A percentile compares a stretch with the other conserved stretches of the same genome.
These are phyloP conservation scores for Xylaria curta DNA, from an alignment of 495 filamentous ascomycete genomes.

Conservation along the genomic window DNA sequence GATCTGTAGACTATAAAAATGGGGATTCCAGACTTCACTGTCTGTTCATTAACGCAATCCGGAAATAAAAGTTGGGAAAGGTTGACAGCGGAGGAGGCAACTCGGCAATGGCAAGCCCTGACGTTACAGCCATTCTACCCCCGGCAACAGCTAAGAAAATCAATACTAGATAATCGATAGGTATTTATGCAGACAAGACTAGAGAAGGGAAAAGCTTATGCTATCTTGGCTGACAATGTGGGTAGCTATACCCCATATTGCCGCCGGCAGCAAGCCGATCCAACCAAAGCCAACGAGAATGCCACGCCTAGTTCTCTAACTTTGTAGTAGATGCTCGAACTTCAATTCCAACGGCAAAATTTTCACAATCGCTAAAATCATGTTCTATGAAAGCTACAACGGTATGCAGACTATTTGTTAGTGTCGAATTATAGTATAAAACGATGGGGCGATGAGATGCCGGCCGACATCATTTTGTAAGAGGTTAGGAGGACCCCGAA, in stretches of 20 bases:
- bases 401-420: not conserved
- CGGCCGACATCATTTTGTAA: not conserved
- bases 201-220: conserved; percentile 6
- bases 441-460: not conserved
- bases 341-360: not conserved
- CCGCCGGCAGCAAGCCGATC: not conserved
- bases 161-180: not conserved
- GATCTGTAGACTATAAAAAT: not conserved
- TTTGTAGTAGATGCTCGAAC: no score
- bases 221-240: conserved; percentile 2
- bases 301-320: not conserved
- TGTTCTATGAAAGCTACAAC: not conserved
- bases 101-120: not conserved
- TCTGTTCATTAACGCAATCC: not conserved
- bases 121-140: not conserved
- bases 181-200: not conserved
- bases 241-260: not conserved
- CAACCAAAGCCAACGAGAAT: no score
- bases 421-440: not conserved
- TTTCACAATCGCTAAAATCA: not conserved
- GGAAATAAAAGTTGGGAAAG: not conserved
- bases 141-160: not conserved
- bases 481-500: not conserved
- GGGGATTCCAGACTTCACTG: not conserved
- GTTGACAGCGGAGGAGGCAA: not conserved